Evolutionary conservation across 306 rosid species (phyloP).

Genomic region (Urtica urens): DNA sequence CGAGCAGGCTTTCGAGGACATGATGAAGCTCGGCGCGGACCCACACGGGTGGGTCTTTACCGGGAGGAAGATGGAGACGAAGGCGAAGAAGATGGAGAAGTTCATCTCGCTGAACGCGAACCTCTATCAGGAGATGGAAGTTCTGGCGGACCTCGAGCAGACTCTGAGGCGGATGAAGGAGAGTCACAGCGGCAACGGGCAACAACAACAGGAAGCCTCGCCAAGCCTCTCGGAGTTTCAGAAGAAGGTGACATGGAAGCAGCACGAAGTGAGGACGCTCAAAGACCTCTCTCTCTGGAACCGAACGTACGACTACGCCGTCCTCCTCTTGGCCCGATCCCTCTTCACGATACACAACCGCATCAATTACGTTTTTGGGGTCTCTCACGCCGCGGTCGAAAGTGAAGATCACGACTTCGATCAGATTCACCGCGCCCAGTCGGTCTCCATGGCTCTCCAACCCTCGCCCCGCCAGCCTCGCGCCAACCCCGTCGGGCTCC

Average conservation of each 20-base stretch:
- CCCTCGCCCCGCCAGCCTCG: conserved; percentile 40
- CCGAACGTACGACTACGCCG: conserved; percentile 67
- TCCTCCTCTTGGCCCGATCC: conserved; percentile 59
- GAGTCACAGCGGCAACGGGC: too few species aligned
- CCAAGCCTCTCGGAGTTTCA: conserved; percentile 58
- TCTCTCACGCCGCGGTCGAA: conserved; percentile 33
- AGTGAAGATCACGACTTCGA: conserved; percentile 33
- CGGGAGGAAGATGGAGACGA: conserved; percentile 74
- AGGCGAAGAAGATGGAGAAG: conserved; percentile 80
- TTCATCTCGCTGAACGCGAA: conserved; percentile 65
- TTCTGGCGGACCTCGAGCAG: conserved; percentile 82
- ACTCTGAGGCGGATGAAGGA: conserved; percentile 63
- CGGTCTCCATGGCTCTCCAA: conserved; percentile 64
- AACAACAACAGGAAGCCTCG: conserved; percentile 32
- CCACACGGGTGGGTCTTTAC: conserved; percentile 57
- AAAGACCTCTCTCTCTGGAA: conserved; percentile 69
- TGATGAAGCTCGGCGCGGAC: conserved; percentile 44
- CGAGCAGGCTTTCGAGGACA: conserved; percentile 42
- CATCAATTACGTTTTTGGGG: conserved; percentile 70
- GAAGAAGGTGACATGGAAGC: conserved; percentile 72
- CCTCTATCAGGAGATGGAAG: conserved; percentile 90
- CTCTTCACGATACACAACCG: conserved; percentile 59
- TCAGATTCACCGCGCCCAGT: conserved; percentile 41
- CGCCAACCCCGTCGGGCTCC: conserved; percentile 31
- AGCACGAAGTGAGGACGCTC: conserved; percentile 66